Evolutionary conservation across 139 green algal genomes (phyloP).

Genomic region (Tetratostichococcus sp.): DNA sequence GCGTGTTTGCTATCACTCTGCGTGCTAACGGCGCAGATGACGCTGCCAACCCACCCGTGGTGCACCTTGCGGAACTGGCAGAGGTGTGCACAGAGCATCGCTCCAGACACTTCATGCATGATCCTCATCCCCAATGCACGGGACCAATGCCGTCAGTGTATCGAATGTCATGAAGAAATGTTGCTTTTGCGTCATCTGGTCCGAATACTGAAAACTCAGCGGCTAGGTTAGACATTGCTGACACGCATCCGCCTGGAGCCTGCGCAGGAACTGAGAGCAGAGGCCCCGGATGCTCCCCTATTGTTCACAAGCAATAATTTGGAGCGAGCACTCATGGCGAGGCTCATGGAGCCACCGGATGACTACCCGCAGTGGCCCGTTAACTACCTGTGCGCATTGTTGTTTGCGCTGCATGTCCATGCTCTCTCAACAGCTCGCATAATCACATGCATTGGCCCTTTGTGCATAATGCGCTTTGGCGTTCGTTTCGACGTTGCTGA

Average conservation of each 20-base stretch:
- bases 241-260: too few species aligned
- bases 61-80: constrained; percentile 36
- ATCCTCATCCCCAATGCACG: too few species aligned
- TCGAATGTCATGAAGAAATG: too few species aligned
- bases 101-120: too few species aligned
- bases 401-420: not conserved
- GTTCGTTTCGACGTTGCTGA: too few species aligned
- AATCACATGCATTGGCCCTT: not conserved
- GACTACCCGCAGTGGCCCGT: constrained; percentile 59
- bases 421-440: too few species aligned
- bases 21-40: not conserved
- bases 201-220: too few species aligned
- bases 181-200: too few species aligned
- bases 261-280: constrained; percentile 35
- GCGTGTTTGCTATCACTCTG: constrained; percentile 48
- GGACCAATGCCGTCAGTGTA: too few species aligned
- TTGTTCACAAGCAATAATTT: constrained; percentile 46
- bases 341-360: constrained; percentile 64
- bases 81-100: too few species aligned
- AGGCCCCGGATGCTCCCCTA: constrained; percentile 7
- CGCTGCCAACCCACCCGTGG: constrained; percentile 26
- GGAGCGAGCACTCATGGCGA: constrained; percentile 67
- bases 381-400: constrained; percentile 61
- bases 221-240: too few species aligned
- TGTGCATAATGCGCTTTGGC: not conserved